Percentiles rank a stretch among this genome's conserved stretches.
phyloP scores from a whole-genome alignment of 345 rosid species.

The Eucalyptus regnans region DNA sequence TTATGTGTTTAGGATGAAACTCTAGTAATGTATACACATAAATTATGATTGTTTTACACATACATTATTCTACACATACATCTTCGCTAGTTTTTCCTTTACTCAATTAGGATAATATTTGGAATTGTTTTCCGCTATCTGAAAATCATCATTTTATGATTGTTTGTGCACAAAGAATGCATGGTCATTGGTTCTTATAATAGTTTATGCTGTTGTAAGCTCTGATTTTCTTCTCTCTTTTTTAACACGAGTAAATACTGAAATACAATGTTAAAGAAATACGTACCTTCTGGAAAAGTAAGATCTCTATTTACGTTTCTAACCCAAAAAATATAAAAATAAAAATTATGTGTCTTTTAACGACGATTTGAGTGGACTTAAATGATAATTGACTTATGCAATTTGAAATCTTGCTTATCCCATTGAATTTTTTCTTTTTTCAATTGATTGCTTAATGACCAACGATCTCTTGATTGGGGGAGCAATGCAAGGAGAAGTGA shows the following conservation, averaged over 20 bases:
- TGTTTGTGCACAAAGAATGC: not conserved
- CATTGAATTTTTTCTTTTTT: not conserved
- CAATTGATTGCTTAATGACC: not conserved
- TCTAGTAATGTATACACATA: not conserved
- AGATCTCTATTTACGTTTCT: not conserved
- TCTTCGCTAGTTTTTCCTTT: fast-evolving
- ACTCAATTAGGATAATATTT: not conserved
- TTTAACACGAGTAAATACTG: not conserved
- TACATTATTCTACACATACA: fast-evolving
- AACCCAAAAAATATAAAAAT: not conserved
- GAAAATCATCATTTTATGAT: not conserved
- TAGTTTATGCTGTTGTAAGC: not conserved
- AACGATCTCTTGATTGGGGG: not conserved
- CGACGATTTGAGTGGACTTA: not conserved
- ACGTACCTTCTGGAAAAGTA: not conserved
- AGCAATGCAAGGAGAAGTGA: not conserved
- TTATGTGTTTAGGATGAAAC: not conserved
- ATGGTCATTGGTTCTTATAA: not conserved
- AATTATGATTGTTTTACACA: too few relatives aligned
- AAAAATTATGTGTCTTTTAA: not conserved
- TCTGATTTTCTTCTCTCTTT: not conserved
- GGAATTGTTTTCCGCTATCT: not conserved
- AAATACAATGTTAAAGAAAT: not conserved
- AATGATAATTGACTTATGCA: not conserved
- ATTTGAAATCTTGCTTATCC: not conserved